Evolutionary conservation across 2,329 filamentous ascomycete species (phyloP), one percentile per base, ranked within the genome.

Genomic region (Daldinia sp.): DNA sequence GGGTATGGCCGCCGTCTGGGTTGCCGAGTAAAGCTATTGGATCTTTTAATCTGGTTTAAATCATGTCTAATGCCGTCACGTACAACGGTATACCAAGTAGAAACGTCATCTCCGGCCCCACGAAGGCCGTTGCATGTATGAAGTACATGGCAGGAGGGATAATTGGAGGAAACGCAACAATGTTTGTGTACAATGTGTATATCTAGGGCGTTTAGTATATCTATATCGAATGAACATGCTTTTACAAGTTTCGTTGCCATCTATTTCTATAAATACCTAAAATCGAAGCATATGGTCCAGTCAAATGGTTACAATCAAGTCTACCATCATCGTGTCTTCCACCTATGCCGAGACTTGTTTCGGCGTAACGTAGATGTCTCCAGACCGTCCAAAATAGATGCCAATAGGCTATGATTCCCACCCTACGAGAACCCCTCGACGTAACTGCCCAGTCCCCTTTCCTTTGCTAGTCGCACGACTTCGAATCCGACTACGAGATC

Each of bases 1-100:
- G 95, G 94, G 94, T 53, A 96, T 97, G 93, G 94, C 93, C 59
- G 93, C 94, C 63, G 90, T 97, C 62, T 97, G 94, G 93, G 94
- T 97, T 69, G 92, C 93, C 2, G 94, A 97, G 83, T 96, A 92
- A 76, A 74, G 27, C 1, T 15, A 13, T 45, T 23, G 15, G 5
- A 30, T 23, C 7, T 50, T n/a, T 23, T 13, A 13, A 21, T n/a
- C 35, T 1, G 17, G 30, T 10, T 35, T 35, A 35, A 50, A 15
- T 19, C 30, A 4, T 35, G 11, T 35, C 4, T 23, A 19, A 48
- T 48, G 45, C 21, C 39, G 21, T 45, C 10, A 23, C 13, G 10
- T 25, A 27, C 13, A 3, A 7, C 45, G 45, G 43, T 64, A 54
- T 60, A 61, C 50, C 54, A 43, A 58, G 25, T 30, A 48, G 52